Base-by-base conservation (phyloP, 202 grass and related monocot species). In the Schoenoplectus tabernaemontani region DNA sequence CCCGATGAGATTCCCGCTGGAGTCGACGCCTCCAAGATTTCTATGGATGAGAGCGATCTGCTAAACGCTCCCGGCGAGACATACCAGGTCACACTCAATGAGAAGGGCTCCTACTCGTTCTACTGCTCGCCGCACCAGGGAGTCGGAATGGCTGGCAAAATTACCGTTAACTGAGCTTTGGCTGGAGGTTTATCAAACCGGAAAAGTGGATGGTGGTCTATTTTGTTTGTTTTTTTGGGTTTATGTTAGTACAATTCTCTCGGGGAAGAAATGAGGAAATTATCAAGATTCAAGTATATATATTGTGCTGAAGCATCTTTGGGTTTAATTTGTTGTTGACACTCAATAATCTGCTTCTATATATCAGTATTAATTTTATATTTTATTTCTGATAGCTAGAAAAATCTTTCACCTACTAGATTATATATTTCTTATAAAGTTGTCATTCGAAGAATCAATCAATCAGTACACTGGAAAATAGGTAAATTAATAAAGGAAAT, bases 41-140 rank as follows among this genome's bases (percentile, higher is more conserved):
- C 96, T 17, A 88, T 89, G 87, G 17, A 37, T 9, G 87, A 95
- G 83, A 78, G 77, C 72, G 90, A 98, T 77, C 78, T 86, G 66
- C 83, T 98, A 75, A 95, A 98, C 57, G 86, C 11, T 1, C 81
- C 75, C 5, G 96, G 91, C 0, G 88, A 98, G 81, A 87, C 82
- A 22, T 98, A 83, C 88, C 26, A 66, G 39, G 88, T 98, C 59
- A 95, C 88, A 10, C 87, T 98, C 39, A 92, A 87, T 47, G 91
- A 89, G 19, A 93, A 93, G n/a, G 96, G 96, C 0, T 85, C 86
- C 22, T 98, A 98, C 90, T 6, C 83, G 41, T 95, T 92, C 91
- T 98, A 95, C 89, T 98, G 96, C 83, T 57, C 87, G 59, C 91
- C 96, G 7, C 96, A 98, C 91, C 86, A 86, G 82, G 89, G 86